Percentiles rank a stretch among this genome's conserved stretches.
Conservation (phyloP, 2,329 filamentous ascomycete species). For the Colletotrichum euphorbiae region DNA sequence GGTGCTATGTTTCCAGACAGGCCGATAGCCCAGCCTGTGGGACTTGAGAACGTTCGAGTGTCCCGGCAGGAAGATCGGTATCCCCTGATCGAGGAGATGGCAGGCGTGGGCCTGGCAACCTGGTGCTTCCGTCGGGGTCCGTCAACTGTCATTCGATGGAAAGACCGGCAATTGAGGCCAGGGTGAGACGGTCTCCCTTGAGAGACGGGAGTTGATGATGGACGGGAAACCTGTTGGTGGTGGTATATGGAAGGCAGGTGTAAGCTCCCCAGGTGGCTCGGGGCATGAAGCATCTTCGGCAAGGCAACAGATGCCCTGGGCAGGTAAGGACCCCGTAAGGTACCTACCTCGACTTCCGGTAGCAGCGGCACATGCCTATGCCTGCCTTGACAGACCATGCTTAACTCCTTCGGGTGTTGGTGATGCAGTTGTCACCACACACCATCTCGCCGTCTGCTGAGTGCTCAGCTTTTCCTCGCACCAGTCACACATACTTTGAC, state of each 20-base stretch:
- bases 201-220: neutral
- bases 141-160: conserved; percentile 25
- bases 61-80: neutral
- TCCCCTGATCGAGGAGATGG: conserved; percentile 8
- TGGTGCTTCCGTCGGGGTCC: conserved; percentile 1
- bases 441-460: conserved; percentile 13
- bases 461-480: conserved; percentile 7
- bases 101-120: neutral
- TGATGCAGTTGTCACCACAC: conserved; percentile 25
- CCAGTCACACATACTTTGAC: conserved; percentile 16
- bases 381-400: conserved; percentile 18
- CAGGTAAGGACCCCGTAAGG: neutral
- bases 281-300: too few relatives aligned
- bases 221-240: neutral
- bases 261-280: neutral
- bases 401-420: conserved; percentile 2
- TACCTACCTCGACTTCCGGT: too few relatives aligned
- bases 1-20: conserved; percentile 13
- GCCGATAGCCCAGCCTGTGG: conserved; percentile 4
- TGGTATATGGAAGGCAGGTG: neutral
- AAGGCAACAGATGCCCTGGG: neutral
- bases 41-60: conserved; percentile 17
- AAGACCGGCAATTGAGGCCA: conserved; percentile 23
- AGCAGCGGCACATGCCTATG: conserved; percentile 15
- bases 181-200: conserved; percentile 23